A percentile compares a stretch with the other conserved stretches of the same genome.
These are phyloP conservation scores for Penicilliopsis zonata DNA, from an alignment of 495 filamentous ascomycete genomes.

Conservation along the genomic window DNA sequence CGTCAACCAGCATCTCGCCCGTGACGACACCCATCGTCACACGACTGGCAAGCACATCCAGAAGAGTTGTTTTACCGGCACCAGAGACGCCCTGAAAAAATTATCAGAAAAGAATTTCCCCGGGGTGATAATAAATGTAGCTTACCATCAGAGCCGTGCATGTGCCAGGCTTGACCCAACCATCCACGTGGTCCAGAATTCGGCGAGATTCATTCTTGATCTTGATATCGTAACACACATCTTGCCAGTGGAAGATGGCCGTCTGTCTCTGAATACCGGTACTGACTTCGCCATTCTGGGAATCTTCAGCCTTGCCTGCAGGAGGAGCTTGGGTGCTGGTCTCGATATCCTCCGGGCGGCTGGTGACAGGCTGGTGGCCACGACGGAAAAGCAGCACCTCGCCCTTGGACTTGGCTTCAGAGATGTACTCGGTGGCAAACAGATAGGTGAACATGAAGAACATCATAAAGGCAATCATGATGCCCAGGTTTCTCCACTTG, in stretches of 20 bases:
- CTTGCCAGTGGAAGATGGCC: constrained; percentile 73
- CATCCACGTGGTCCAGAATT: constrained; percentile 51
- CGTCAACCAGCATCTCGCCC: constrained; percentile 44
- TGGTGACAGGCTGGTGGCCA: constrained; percentile 19
- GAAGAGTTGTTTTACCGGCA: constrained; percentile 57
- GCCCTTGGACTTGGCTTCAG: constrained; percentile 37
- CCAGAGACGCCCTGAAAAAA: constrained; percentile 36
- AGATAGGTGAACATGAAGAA: constrained; percentile 45
- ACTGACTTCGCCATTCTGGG: constrained; percentile 14
- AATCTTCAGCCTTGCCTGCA: constrained; percentile 32
- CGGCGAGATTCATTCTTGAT: constrained; percentile 45
- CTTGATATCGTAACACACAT: constrained; percentile 61
- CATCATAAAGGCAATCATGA: constrained; percentile 52
- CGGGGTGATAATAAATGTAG: neutral
- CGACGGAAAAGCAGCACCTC: constrained; percentile 42
- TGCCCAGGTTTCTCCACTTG: constrained; percentile 61
- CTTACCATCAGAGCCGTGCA: constrained; percentile 50
- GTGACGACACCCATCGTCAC: constrained; percentile 39
- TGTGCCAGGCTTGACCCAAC: constrained; percentile 55
- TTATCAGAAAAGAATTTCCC: neutral
- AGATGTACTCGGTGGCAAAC: constrained; percentile 32
- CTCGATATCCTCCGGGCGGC: constrained; percentile 18
- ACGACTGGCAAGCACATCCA: constrained; percentile 48
- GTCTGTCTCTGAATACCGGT: constrained; percentile 42
- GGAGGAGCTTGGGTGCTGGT: constrained; percentile 13